These are phyloP conservation scores for Anethum foeniculum DNA, from an alignment of 140 eudicot species.

Conservation along the genomic window DNA sequence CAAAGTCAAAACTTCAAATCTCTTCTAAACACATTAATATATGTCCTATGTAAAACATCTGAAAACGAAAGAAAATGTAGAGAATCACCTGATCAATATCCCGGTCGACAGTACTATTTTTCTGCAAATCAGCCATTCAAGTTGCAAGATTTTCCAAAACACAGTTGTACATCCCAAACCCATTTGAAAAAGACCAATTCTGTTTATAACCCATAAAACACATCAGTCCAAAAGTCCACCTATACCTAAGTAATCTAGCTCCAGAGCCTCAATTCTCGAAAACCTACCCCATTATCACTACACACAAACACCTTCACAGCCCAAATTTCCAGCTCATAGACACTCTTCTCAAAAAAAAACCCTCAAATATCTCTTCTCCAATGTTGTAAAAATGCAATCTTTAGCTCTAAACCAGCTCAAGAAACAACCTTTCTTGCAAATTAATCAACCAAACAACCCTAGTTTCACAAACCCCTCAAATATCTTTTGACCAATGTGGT, in stretches of 20 bases:
- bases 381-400: background rate
- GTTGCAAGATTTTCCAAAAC: conserved; percentile 30
- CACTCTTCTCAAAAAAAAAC: background rate
- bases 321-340: conserved; percentile 9
- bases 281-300: conserved; percentile 24
- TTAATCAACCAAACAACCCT: background rate
- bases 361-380: background rate
- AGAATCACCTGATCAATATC: conserved; percentile 51
- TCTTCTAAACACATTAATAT: background rate
- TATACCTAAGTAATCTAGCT: conserved; percentile 8
- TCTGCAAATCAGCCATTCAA: conserved; percentile 66
- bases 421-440: background rate
- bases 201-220: conserved; percentile 27
- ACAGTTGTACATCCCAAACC: conserved; percentile 32
- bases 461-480: background rate
- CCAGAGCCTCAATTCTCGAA: conserved; percentile 5
- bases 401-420: conserved; percentile 22
- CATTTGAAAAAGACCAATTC: conserved; percentile 33
- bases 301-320: background rate
- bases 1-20: background rate
- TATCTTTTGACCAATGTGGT: background rate
- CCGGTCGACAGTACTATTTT: conserved; percentile 44
- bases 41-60: background rate
- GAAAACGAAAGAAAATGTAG: background rate
- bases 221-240: background rate